Conservation (phyloP, 768 basidiomycete species). For the Pleurotus tuber-regium region DNA sequence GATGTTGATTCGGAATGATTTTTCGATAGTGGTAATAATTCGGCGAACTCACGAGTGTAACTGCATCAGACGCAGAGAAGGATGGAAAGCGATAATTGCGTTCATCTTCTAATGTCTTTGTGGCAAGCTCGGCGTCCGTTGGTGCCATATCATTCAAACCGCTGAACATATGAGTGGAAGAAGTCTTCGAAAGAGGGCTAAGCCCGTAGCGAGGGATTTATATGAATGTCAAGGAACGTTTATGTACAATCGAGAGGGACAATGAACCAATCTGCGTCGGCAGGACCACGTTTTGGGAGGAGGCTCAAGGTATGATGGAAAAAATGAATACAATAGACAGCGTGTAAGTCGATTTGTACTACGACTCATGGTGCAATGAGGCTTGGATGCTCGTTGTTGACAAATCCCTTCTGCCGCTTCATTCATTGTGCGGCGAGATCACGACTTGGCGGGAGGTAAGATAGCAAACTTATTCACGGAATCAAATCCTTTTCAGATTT, state of each 20-base stretch:
- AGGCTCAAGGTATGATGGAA: not conserved
- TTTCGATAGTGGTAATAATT: not conserved
- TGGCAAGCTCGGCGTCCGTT: slow-evolving; percentile 71
- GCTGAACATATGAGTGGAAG: slow-evolving; percentile 49
- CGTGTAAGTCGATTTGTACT: not conserved
- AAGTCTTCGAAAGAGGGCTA: slow-evolving; percentile 3
- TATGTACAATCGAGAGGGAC: slow-evolving; percentile 6
- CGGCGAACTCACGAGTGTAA: slow-evolving; percentile 55
- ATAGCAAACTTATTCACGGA: no score
- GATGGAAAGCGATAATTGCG: slow-evolving; percentile 65
- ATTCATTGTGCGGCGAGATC: not conserved
- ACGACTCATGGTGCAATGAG: slow-evolving; percentile 7
- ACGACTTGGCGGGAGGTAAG: not conserved
- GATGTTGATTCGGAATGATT: not conserved
- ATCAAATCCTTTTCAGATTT: not conserved
- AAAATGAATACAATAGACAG: slow-evolving; percentile 7
- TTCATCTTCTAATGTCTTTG: slow-evolving; percentile 70
- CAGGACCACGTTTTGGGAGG: not conserved
- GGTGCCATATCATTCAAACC: slow-evolving; percentile 61
- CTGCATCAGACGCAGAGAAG: slow-evolving; percentile 75
- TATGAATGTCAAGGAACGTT: not conserved
- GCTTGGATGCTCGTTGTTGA: not conserved
- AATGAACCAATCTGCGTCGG: not conserved
- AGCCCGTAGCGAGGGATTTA: slow-evolving; percentile 5
- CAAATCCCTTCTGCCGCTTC: not conserved